These are phyloP conservation scores for Pseudoneurospora amorphoporcata DNA, from an alignment of 495 filamentous ascomycete genomes.

Conservation along the genomic window DNA sequence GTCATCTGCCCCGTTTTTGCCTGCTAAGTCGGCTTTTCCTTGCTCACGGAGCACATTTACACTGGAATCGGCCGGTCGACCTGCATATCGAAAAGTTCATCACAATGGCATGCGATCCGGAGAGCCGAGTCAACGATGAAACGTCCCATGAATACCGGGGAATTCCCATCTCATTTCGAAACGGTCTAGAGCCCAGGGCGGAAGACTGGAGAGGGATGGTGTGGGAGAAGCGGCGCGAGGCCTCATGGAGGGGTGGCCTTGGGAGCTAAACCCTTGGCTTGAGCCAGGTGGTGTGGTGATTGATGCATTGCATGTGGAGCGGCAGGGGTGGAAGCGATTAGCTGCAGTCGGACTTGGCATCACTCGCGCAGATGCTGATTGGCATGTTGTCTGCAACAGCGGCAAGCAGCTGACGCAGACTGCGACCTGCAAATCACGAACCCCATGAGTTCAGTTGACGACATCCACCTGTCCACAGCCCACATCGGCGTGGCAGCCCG, in stretches of 20 bases:
- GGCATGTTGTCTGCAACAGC: constrained; percentile 12
- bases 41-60: not conserved
- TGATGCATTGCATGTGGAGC: constrained; percentile 7
- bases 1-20: not conserved
- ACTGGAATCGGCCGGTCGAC: not conserved
- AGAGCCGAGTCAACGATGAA: not conserved
- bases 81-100: not conserved
- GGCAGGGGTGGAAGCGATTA: constrained; percentile 14
- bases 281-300: constrained; percentile 3
- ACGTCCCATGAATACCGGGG: not conserved
- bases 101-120: not conserved
- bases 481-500: not conserved
- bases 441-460: constrained; percentile 11
- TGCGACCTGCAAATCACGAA: constrained; percentile 19
- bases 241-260: constrained; percentile 7
- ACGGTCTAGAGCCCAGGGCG: not conserved
- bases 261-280: constrained; percentile 10
- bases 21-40: not conserved
- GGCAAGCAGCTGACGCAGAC: constrained; percentile 22
- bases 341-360: constrained; percentile 19
- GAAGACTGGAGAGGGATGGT: constrained; percentile 14
- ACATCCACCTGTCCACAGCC: not conserved
- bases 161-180: not conserved
- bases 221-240: constrained; percentile 9
- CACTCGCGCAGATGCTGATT: constrained; percentile 5